Percentiles rank a stretch among this genome's conserved stretches.
These are phyloP conservation scores for Ogataea paradorogensis DNA, from an alignment of 805 yeast species.

Conservation along the genomic window DNA sequence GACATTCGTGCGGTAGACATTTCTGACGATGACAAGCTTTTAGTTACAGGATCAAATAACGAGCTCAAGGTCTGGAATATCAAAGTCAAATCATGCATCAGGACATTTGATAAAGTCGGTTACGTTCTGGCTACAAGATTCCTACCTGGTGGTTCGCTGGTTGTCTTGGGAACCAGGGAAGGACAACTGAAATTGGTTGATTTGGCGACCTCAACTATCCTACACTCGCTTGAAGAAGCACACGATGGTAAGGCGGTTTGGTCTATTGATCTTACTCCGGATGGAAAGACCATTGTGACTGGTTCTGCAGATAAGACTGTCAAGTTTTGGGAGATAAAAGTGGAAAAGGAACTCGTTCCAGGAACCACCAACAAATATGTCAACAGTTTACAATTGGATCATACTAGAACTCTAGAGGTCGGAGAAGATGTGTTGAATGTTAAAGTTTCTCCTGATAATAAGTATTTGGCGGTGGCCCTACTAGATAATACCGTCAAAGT, in stretches of 20 bases:
- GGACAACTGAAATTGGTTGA: constrained; percentile 86
- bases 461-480: constrained; percentile 75
- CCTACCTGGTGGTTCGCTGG: constrained; percentile 86
- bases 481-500: constrained; percentile 95
- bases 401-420: constrained; percentile 78
- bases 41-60: constrained; percentile 91
- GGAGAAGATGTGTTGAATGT: constrained; percentile 83
- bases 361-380: constrained; percentile 53
- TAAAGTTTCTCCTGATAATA: constrained; percentile 75
- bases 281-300: constrained; percentile 80
- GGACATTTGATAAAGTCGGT: constrained; percentile 81
- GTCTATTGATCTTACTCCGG: constrained; percentile 83
- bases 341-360: constrained; percentile 64
- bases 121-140: constrained; percentile 78
- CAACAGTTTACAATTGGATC: constrained; percentile 58
- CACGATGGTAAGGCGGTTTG: constrained; percentile 77
- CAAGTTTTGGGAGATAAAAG: constrained; percentile 83
- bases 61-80: constrained; percentile 86
- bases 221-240: constrained; percentile 70
- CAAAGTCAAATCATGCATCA: constrained; percentile 65
- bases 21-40: constrained; percentile 72
- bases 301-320: constrained; percentile 93
- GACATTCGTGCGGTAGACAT: constrained; percentile 84
- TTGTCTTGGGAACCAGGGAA: constrained; percentile 83
- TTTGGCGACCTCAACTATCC: constrained; percentile 72